Conservation (phyloP, 2,329 filamentous ascomycete species). For the Sclerotiophoma versabilis region DNA sequence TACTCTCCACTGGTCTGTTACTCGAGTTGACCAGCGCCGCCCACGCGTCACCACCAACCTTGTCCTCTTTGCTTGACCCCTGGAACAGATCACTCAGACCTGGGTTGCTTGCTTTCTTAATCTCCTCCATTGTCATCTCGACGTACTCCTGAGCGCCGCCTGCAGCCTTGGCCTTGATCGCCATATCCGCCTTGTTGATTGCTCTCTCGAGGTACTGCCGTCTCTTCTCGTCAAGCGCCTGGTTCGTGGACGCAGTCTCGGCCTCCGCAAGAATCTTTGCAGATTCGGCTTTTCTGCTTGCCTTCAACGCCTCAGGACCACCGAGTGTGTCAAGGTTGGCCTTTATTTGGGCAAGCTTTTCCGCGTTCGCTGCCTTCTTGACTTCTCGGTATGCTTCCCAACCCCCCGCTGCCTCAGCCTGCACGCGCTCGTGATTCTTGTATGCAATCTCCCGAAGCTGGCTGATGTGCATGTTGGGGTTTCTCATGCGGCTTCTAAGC, state of each 20-base stretch:
- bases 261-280: conserved; percentile 26
- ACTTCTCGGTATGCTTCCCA: conserved; percentile 23
- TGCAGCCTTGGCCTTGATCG: conserved; percentile 25
- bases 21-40: conserved; percentile 25
- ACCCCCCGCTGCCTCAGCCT: conserved; percentile 27
- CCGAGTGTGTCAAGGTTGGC: conserved; percentile 18
- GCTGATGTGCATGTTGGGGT: conserved; percentile 17
- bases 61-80: background rate
- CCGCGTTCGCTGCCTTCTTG: conserved; percentile 5
- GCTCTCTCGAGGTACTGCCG: conserved; percentile 25
- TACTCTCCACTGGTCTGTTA: conserved; percentile 11
- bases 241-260: conserved; percentile 28
- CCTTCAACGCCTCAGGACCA: conserved; percentile 18
- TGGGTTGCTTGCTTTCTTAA: conserved; percentile 8
- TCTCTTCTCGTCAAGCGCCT: conserved; percentile 17
- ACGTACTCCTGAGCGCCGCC: conserved; percentile 28
- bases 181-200: conserved; percentile 30
- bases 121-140: conserved; percentile 21
- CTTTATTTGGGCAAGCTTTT: conserved; percentile 12
- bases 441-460: conserved; percentile 21
- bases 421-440: conserved; percentile 20
- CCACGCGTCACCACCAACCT: conserved; percentile 24
- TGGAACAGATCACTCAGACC: conserved; percentile 9
- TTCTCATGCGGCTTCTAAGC: conserved; percentile 16
- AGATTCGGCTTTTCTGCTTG: conserved; percentile 18